Percentiles rank a stretch among this genome's conserved stretches.
Conservation (phyloP, 1,139 yeast species). For the Pneumocystis oryctolagi region DNA sequence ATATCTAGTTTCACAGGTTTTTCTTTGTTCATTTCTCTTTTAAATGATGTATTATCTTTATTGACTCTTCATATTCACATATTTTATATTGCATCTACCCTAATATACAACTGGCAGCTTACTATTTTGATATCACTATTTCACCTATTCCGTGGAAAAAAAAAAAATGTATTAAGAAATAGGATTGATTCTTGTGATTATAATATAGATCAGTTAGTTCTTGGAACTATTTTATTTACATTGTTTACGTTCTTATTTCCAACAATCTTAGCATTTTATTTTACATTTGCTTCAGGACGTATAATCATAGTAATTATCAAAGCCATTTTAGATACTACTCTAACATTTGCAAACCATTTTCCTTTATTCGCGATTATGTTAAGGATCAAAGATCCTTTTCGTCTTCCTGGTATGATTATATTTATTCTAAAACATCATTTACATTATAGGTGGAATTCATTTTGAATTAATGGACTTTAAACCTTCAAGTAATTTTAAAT, state of each 20-base stretch:
- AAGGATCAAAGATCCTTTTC: constrained; percentile 61
- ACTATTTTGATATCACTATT: constrained; percentile 57
- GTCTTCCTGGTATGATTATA: constrained; percentile 81
- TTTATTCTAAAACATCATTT: constrained; percentile 23
- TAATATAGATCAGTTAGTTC: constrained; percentile 68
- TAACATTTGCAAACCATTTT: constrained; percentile 61
- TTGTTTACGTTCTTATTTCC: constrained; percentile 66
- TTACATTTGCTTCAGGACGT: constrained; percentile 51
- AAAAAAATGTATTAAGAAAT: constrained; percentile 64
- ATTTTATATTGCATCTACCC: constrained; percentile 65
- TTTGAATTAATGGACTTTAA: constrained; percentile 5
- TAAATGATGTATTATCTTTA: constrained; percentile 49
- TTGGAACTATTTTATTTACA: constrained; percentile 81
- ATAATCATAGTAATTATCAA: constrained; percentile 36
- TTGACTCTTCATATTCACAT: constrained; percentile 59
- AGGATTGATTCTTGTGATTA: constrained; percentile 77
- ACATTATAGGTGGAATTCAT: constrained; percentile 8
- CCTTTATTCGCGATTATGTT: constrained; percentile 73
- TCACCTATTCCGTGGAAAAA: constrained; percentile 78
- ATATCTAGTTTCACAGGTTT: constrained; percentile 35
- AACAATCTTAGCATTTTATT: constrained; percentile 72
- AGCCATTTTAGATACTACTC: constrained; percentile 43
- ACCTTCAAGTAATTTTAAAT: not conserved
- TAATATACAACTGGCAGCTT: constrained; percentile 63
- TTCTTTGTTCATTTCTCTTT: constrained; percentile 51